phyloP scores from a whole-genome alignment of 345 rosid genomes.

The Populus alba region DNA sequence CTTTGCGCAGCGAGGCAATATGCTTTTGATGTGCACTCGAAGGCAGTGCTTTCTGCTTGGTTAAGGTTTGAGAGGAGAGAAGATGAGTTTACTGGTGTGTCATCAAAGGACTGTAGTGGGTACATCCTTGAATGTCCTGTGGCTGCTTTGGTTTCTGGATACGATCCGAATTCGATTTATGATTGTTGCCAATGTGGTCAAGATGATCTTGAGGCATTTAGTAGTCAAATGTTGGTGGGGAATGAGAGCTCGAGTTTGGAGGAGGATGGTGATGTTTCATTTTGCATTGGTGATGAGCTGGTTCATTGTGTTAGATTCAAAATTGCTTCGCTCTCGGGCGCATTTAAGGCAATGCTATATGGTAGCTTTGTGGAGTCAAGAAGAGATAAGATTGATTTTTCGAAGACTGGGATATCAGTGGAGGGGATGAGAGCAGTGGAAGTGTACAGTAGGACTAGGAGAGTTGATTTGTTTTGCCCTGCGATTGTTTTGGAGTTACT shows the following conservation, averaged over 20 bases:
- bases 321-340: conserved; percentile 70
- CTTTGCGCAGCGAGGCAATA: conserved; percentile 59
- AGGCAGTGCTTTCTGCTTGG: conserved; percentile 85
- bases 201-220: conserved; percentile 9
- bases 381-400: conserved; percentile 54
- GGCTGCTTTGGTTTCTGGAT: conserved; percentile 48
- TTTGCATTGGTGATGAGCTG: conserved; percentile 56
- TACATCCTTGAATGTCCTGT: conserved; percentile 58
- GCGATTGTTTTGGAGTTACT: conserved; percentile 70
- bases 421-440: conserved; percentile 78
- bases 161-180: conserved; percentile 39
- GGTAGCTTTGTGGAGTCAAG: conserved; percentile 73
- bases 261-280: conserved; percentile 46
- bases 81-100: conserved; percentile 58
- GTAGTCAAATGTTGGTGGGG: conserved; percentile 5
- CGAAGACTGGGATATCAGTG: conserved; percentile 52
- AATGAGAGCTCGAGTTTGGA: conserved; percentile 35
- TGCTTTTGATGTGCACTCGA: conserved; percentile 65
- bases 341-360: conserved; percentile 72
- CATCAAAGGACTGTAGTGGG: conserved; percentile 53
- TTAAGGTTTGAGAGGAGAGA: conserved; percentile 76
- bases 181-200: conserved; percentile 43
- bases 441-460: conserved; percentile 60
- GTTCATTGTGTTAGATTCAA: conserved; percentile 52
- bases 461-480: conserved; percentile 54